phyloP scores from a whole-genome alignment of 768 basidiomycete species.

The Mycena pura region DNA sequence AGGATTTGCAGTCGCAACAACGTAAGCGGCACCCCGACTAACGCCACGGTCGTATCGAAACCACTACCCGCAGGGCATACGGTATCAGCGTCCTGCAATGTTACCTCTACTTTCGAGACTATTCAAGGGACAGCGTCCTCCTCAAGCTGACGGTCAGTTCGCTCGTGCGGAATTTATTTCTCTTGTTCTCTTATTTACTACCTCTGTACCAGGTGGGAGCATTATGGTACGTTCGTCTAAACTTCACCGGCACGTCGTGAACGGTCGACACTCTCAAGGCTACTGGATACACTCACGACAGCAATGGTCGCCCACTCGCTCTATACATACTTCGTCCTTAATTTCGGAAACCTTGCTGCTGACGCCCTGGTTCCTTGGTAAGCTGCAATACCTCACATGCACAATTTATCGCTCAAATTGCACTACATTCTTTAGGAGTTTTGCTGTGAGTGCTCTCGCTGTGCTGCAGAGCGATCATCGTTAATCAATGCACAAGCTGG shows the following conservation, averaged over 20 bases:
- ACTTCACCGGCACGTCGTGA: neutral
- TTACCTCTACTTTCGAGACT: constrained; percentile 12
- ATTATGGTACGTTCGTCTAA: neutral
- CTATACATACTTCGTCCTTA: constrained; percentile 17
- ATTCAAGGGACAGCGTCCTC: constrained; percentile 5
- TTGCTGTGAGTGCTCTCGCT: constrained; percentile 3
- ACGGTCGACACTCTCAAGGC: neutral
- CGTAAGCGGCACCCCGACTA: neutral
- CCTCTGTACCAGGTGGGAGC: too few species aligned
- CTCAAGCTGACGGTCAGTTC: constrained; percentile 10
- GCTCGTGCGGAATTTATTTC: neutral
- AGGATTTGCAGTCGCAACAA: constrained; percentile 18
- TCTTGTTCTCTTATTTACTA: neutral
- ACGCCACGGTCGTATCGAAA: neutral
- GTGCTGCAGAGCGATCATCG: neutral
- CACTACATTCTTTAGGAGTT: constrained; percentile 9
- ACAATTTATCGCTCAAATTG: neutral
- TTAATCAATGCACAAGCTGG: neutral
- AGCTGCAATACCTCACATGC: neutral
- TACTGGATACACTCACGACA: constrained; percentile 14
- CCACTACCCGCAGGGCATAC: constrained; percentile 2
- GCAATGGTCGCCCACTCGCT: constrained; percentile 17
- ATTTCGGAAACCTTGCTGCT: constrained; percentile 14
- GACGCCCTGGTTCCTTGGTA: constrained; percentile 16
- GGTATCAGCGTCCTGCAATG: constrained; percentile 10